Evolutionary conservation across 2,329 filamentous ascomycete genomes (phyloP), one percentile per base, ranked within the genome.

Genomic region (Epichloe brachyelytri): DNA sequence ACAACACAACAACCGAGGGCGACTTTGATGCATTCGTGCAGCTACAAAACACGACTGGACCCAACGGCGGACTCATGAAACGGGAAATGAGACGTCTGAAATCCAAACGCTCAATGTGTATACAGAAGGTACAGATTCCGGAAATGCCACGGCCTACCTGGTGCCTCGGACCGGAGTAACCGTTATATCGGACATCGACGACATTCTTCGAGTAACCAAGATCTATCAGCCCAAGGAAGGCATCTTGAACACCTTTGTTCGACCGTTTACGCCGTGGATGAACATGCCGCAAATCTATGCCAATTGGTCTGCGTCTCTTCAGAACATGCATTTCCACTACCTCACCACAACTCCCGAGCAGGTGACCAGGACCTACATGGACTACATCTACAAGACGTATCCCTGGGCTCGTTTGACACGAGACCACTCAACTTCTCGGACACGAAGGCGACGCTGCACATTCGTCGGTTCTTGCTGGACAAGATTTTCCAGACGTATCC

Each of bases 391-490:
- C 72, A 78, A 79, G 60, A 87, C 77, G 6, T 90, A 90, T 62
- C 86, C 0, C 76, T 82, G 14, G 86, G 86, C 43, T 85, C 80
- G 41, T 88, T 88, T 62, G 86, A 90, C 59, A 88, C 84, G 1
- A 78, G 85, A 0, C 85, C 86, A 0, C 75, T 90, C 19, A 89
- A 90, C 71, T 88, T 90, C 69, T 83, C 78, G n/a, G 83, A 89
- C 56, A 72, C 85, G 12, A 72, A 68, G n/a, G 85, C 82, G 4
- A 88, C 85, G 0, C 73, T 89, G 38, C 76, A 76, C 5, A 86
- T 89, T 61, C 82, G 86, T 46, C 77, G 77, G 52, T 85, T 73
- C 65, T 73, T 90, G 1, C 76, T 90, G 15, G 73, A 80, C 54
- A 86, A 83, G 64, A 71, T 89, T 55, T 87, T 90, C 64, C 72